Evolutionary conservation across 163 green algal species (phyloP), one percentile per base, ranked within the genome.

Genomic region (Scenedesmus sp.): DNA sequence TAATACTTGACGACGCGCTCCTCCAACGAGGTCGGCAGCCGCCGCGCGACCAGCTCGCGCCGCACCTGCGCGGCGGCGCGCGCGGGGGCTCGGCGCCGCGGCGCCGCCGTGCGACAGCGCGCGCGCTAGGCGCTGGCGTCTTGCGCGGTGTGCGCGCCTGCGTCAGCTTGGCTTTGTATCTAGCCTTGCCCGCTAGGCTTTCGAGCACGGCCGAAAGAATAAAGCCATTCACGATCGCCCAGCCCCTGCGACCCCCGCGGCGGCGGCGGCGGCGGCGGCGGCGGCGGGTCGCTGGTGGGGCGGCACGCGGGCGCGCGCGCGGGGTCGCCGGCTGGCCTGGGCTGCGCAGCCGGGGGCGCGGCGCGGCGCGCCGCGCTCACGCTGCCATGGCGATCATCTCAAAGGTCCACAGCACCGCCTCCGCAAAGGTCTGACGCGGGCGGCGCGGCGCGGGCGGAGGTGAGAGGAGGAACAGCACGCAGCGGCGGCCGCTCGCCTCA

Each of bases 231-330:
- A 77, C 69, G 14, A 47, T 44, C 2, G 69, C 69, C 44, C 44
- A 77, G 34, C 69, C 69, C 34, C 69, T 77, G 69, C 36, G 60
- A n/a, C n/a, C n/a, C n/a, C n/a, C n/a, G n/a, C n/a, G n/a, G n/a
- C n/a, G n/a, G n/a, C n/a, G n/a, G n/a, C n/a, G n/a, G n/a, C n/a
- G n/a, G n/a, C n/a, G n/a, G n/a, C n/a, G n/a, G n/a, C n/a, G n/a
- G n/a, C n/a, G n/a, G n/a, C n/a, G n/a, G n/a, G n/a, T n/a, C n/a
- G n/a, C n/a, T n/a, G n/a, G n/a, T n/a, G n/a, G n/a, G n/a, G n/a
- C n/a, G n/a, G n/a, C n/a, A n/a, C n/a, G n/a, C n/a, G n/a, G n/a
- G n/a, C n/a, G n/a, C n/a, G n/a, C n/a, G n/a, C n/a, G n/a, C n/a
- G n/a, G n/a, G n/a, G n/a, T n/a, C n/a, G n/a, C n/a, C n/a, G n/a